Conservation (phyloP, 371 early-diverging fungal genomes). For the Saksenaea vasiformis region DNA sequence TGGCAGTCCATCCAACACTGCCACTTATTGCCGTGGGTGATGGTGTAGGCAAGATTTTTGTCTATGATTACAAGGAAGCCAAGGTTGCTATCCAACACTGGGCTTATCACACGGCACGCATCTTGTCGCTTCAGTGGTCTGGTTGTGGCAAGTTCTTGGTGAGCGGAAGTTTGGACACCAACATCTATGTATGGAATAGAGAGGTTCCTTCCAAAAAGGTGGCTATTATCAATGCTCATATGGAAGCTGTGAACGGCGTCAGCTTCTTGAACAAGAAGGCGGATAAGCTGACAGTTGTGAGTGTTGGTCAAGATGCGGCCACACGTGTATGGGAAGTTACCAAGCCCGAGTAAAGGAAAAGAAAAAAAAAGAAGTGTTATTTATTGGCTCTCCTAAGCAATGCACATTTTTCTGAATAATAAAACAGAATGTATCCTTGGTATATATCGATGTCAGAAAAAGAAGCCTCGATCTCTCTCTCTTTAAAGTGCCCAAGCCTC, state of each 20-base stretch:
- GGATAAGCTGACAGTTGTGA: slow-evolving; percentile 56
- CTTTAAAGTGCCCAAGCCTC: too few relatives aligned
- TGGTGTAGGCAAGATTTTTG: slow-evolving; percentile 76
- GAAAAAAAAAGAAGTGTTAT: background rate
- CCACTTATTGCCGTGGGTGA: slow-evolving; percentile 83
- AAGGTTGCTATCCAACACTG: slow-evolving; percentile 70
- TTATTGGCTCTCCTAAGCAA: background rate
- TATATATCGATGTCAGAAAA: too few relatives aligned
- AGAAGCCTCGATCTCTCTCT: too few relatives aligned
- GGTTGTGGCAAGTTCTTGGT: slow-evolving; percentile 75
- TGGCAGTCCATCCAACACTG: slow-evolving; percentile 77
- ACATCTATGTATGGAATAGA: slow-evolving; percentile 89
- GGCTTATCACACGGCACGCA: slow-evolving; percentile 90
- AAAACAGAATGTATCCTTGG: too few relatives aligned
- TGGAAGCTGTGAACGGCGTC: slow-evolving; percentile 76
- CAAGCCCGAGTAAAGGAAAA: slow-evolving; percentile 29
- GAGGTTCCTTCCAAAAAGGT: slow-evolving; percentile 78
- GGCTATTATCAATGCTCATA: slow-evolving; percentile 82
- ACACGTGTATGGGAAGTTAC: slow-evolving; percentile 76
- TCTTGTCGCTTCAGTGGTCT: slow-evolving; percentile 82
- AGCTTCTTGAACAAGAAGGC: slow-evolving; percentile 57
- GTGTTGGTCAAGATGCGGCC: slow-evolving; percentile 83
- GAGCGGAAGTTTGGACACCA: slow-evolving; percentile 86
- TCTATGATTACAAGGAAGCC: slow-evolving; percentile 65
- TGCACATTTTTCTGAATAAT: too few relatives aligned